These are phyloP conservation scores for Neurospora sp. DNA, from an alignment of 495 filamentous ascomycete species.

Conservation along the genomic window DNA sequence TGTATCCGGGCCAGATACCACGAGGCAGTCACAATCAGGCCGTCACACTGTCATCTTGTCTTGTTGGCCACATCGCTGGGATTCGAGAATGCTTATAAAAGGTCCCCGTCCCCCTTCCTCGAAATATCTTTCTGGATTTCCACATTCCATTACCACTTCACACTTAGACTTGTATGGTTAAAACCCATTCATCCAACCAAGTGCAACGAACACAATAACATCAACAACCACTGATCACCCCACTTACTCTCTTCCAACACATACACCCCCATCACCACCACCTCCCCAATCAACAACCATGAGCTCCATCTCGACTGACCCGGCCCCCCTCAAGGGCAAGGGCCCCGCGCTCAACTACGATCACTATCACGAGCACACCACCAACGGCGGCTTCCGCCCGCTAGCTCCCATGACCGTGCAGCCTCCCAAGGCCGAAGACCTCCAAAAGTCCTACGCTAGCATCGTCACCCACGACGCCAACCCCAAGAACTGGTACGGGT, in stretches of 20 bases:
- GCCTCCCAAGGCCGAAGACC: conserved; percentile 69
- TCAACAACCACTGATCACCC: background rate
- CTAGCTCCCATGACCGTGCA: conserved; percentile 61
- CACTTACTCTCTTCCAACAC: background rate
- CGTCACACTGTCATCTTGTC: background rate
- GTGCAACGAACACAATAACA: background rate
- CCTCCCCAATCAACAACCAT: background rate
- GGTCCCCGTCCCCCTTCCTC: background rate
- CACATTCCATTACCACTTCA: background rate
- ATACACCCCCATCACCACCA: background rate
- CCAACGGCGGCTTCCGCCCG: conserved; percentile 26
- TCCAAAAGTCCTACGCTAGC: conserved; percentile 82
- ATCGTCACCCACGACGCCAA: conserved; percentile 63
- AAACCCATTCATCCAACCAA: background rate
- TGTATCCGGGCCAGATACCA: background rate
- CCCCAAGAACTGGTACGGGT: conserved; percentile 81
- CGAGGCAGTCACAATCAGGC: background rate
- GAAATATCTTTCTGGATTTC: background rate
- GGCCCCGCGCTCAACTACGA: background rate
- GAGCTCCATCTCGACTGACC: background rate
- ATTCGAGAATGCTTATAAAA: background rate
- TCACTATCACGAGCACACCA: background rate
- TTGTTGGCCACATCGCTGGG: background rate
- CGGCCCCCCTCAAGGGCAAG: conserved; percentile 19
- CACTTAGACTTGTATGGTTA: background rate